A percentile compares a stretch with the other conserved stretches of the same genome.
Conservation (phyloP, 2,329 filamentous ascomycete species). For the Pseudopithomyces maydicus region DNA sequence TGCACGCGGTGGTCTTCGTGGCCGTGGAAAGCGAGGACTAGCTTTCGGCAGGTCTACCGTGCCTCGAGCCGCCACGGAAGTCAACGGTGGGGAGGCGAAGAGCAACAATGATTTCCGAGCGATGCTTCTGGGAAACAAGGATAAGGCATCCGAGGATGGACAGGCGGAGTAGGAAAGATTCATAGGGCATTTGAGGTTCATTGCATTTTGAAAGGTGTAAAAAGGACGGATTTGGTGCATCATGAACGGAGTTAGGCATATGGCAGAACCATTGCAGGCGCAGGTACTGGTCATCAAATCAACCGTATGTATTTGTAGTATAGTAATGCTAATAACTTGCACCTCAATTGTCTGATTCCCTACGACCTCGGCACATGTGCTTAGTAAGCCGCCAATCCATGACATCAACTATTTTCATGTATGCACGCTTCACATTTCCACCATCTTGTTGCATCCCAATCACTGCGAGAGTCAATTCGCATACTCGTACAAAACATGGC, state of each 20-base stretch:
- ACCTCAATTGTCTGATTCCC: neutral
- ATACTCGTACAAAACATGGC: slow-evolving; percentile 48
- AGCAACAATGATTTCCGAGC: slow-evolving; percentile 64
- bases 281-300: too few relatives aligned
- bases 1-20: slow-evolving; percentile 29
- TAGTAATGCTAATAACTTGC: slow-evolving; percentile 4
- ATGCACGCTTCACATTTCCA: neutral
- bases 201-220: slow-evolving; percentile 2
- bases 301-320: slow-evolving; percentile 7
- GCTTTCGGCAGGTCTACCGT: slow-evolving; percentile 33
- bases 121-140: slow-evolving; percentile 54
- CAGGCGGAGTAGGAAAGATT: slow-evolving; percentile 18
- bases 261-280: neutral
- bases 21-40: slow-evolving; percentile 32
- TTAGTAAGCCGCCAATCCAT: slow-evolving; percentile 15
- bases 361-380: neutral
- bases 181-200: neutral
- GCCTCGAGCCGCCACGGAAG: slow-evolving; percentile 17
- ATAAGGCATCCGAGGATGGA: slow-evolving; percentile 23
- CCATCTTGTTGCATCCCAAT: neutral
- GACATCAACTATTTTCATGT: slow-evolving; percentile 15
- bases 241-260: slow-evolving; percentile 3
- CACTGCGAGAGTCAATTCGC: neutral
- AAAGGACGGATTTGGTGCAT: neutral
- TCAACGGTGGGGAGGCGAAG: slow-evolving; percentile 44